These are phyloP conservation scores for Leccinum aurantiacum DNA, from an alignment of 768 basidiomycete genomes.

Conservation along the genomic window DNA sequence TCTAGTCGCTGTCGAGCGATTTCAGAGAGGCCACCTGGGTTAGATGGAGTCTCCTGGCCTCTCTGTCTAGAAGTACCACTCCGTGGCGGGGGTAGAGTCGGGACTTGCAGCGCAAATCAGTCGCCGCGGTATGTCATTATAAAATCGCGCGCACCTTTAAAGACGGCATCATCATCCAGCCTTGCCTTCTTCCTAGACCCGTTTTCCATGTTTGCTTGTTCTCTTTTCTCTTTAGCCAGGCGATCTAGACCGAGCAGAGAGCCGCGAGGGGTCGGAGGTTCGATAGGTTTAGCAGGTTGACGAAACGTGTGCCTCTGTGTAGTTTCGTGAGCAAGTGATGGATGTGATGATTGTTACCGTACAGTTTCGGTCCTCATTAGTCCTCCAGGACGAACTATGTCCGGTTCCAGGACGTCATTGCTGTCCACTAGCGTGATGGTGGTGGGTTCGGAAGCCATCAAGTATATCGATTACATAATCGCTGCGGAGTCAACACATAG, in stretches of 20 bases:
- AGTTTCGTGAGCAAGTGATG: constrained; percentile 8
- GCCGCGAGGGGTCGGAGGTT: constrained; percentile 73
- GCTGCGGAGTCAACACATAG: constrained; percentile 7
- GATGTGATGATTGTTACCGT: constrained; percentile 20
- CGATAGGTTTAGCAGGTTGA: constrained; percentile 67
- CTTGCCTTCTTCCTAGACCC: constrained; percentile 64
- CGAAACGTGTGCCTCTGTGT: constrained; percentile 77
- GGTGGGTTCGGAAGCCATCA: too few relatives aligned
- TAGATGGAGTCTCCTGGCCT: constrained; percentile 90
- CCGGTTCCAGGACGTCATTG: constrained; percentile 83
- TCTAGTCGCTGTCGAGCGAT: constrained; percentile 69
- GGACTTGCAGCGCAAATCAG: constrained; percentile 52
- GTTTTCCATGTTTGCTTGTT: constrained; percentile 46
- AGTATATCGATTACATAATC: constrained; percentile 15
- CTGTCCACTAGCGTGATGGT: constrained; percentile 62
- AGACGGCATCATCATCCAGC: constrained; percentile 63
- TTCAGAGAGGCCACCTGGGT: constrained; percentile 86
- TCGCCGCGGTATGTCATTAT: too few relatives aligned
- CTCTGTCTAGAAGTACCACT: constrained; percentile 64
- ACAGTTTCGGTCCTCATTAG: constrained; percentile 68
- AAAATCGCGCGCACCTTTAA: constrained; percentile 70
- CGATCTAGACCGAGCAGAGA: constrained; percentile 87
- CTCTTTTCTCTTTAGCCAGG: constrained; percentile 86
- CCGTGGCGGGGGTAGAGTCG: constrained; percentile 63
- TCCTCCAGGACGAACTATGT: constrained; percentile 74